Percentiles rank a stretch among this genome's conserved stretches.
Evolutionary conservation across 2,329 filamentous ascomycete genomes (phyloP).

Genomic region (Blastomyces parvus): DNA sequence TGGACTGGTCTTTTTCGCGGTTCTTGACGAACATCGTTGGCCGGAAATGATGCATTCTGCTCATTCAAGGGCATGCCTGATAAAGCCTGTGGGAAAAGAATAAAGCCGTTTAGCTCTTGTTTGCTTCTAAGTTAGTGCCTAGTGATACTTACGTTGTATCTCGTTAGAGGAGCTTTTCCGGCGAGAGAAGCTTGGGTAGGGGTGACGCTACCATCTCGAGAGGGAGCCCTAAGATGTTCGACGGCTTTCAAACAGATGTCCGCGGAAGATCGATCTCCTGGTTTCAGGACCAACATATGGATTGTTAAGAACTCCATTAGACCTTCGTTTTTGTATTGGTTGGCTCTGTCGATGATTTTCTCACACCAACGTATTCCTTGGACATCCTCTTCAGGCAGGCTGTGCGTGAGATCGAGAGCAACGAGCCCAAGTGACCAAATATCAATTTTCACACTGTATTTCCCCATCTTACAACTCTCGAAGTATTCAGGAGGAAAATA

Average conservation of each 20-base stretch:
- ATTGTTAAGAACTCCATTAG: neutral
- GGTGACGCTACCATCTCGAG: neutral
- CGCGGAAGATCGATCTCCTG: neutral
- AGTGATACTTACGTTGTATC: neutral
- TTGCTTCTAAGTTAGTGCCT: neutral
- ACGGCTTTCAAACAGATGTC: neutral
- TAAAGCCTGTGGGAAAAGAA: neutral
- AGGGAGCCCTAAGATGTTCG: neutral
- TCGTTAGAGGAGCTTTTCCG: no score
- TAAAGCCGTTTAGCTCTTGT: neutral
- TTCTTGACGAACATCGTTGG: neutral
- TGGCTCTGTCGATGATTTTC: neutral
- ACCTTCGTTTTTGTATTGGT: neutral
- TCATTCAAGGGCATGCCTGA: no score
- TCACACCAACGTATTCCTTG: neutral
- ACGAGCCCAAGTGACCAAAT: slow-evolving; percentile 87
- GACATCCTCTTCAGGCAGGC: neutral
- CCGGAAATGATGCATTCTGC: neutral
- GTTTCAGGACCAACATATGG: slow-evolving; percentile 4
- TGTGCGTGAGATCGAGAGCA: neutral
- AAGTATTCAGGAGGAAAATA: slow-evolving; percentile 1
- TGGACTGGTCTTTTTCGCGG: neutral
- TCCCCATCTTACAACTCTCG: neutral
- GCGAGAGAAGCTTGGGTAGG: neutral
- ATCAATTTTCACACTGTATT: slow-evolving; percentile 77